Percentiles rank a stretch among this genome's conserved stretches.
These are phyloP conservation scores for Pyrus pyrifolia DNA, from an alignment of 306 rosid genomes.

Conservation along the genomic window DNA sequence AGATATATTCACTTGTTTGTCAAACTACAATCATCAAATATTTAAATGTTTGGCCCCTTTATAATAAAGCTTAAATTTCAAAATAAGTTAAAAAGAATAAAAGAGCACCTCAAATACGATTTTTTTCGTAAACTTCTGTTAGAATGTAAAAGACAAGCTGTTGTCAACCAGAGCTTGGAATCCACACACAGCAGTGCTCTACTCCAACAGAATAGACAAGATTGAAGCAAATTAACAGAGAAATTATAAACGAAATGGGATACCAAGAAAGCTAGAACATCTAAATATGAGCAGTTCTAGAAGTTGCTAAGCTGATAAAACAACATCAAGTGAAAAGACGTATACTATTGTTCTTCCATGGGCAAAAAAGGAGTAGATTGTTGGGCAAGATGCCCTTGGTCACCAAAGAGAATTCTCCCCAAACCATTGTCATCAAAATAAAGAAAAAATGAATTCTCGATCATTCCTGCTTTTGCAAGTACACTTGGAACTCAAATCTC, in stretches of 20 bases:
- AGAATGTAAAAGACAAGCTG: slow-evolving; percentile 60
- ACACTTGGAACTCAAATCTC: slow-evolving; percentile 56
- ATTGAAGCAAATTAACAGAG: slow-evolving; percentile 24
- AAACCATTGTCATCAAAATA: slow-evolving; percentile 45
- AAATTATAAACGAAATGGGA: background rate
- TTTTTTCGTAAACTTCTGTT: slow-evolving; percentile 19
- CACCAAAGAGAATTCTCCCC: slow-evolving; percentile 66
- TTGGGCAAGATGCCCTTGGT: slow-evolving; percentile 42
- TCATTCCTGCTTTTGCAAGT: slow-evolving; percentile 53
- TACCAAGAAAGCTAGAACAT: background rate
- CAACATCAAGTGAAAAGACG: background rate
- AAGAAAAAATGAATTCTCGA: slow-evolving; percentile 45
- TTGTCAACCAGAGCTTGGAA: slow-evolving; percentile 46
- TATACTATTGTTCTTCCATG: slow-evolving; percentile 36
- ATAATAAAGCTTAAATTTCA: background rate
- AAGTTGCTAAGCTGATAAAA: background rate
- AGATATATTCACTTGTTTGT: slow-evolving; percentile 25
- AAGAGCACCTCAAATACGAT: slow-evolving; percentile 41
- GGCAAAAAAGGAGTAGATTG: slow-evolving; percentile 48
- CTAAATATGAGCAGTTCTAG: background rate
- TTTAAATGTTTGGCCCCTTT: slow-evolving; percentile 3
- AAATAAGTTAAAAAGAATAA: background rate
- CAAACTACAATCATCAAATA: slow-evolving; percentile 44
- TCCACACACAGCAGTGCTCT: slow-evolving; percentile 42
- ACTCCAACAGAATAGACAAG: slow-evolving; percentile 35